A percentile compares a stretch with the other conserved stretches of the same genome.
Evolutionary conservation across 2,329 filamentous ascomycete genomes (phyloP).

Genomic region (Alternaria sp.): DNA sequence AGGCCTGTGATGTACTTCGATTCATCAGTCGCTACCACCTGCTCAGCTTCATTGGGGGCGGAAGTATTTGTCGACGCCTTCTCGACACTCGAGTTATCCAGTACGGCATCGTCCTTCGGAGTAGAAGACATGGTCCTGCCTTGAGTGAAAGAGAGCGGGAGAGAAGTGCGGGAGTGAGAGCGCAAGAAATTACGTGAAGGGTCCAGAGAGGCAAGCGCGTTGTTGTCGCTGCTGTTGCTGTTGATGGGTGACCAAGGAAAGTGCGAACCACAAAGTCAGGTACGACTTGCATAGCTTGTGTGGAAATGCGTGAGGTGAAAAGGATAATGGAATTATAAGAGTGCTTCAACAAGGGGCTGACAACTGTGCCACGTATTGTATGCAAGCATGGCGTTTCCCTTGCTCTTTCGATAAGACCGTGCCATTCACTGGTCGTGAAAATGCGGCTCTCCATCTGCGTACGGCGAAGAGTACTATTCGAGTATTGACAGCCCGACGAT

Average conservation of each 20-base stretch:
- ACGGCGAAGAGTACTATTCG: not conserved
- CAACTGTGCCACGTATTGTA: not conserved
- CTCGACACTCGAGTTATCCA: not conserved
- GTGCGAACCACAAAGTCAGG: not conserved
- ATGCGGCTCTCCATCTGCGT: not conserved
- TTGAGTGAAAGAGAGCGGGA: not conserved
- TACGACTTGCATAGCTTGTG: not conserved
- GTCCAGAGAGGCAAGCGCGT: not conserved
- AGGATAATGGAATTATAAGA: not conserved
- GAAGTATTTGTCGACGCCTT: not conserved
- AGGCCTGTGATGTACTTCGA: constrained; percentile 1
- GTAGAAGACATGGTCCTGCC: not conserved
- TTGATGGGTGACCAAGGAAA: not conserved
- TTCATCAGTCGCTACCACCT: not conserved
- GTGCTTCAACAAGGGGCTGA: not conserved
- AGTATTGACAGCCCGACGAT: not conserved
- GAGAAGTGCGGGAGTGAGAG: not conserved
- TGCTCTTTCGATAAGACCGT: not conserved
- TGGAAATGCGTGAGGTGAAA: not conserved
- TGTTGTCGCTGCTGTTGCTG: not conserved
- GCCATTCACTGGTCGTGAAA: not conserved
- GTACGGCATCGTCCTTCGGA: not conserved
- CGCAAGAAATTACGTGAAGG: not conserved
- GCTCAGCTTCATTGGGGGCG: not conserved
- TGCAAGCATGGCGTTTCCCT: not conserved